Base-by-base conservation (phyloP, 139 green algal genomes). In the Tetradesmus obliquus region DNA sequence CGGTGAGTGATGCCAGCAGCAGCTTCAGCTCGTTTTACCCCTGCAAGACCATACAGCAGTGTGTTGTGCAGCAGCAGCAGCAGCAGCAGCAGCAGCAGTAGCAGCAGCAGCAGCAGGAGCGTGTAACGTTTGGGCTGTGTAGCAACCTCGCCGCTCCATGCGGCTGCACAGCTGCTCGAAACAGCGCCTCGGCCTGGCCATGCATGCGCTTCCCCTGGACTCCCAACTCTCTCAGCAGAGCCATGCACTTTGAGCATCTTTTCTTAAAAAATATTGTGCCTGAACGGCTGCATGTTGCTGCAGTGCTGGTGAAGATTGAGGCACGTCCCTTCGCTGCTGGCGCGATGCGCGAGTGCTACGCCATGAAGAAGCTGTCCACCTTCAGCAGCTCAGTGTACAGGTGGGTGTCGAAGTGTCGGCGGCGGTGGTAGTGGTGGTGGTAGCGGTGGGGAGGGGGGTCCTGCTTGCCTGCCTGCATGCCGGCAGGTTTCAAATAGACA, bases 321-420 rank as follows among this genome's bases (percentile, higher is more conserved):
- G 53, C 54, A 19, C 89, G 91, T 80, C 93, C 94, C 12, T 96
- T 96, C 92, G 94, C 93, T 69, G 91, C 91, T 45, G 94, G 94
- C 17, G 93, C 93, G 62, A 96, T 96, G 94, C 89, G 94, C 2
- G 93, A 96, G 93, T 96, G 94, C 92, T 95, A 86, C 55, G 93
- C 93, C 9, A 93, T 94, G 87, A 95, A 95, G 92, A 95, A 95
- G 91, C 92, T 94, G 45, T 91, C 58, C 89, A 95, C 92, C 76
- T 94, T 94, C 82, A 88, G 88, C 8, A 74, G 74, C 66, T 86
- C 81, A 81, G 71, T 86, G 7, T 72, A 60, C 57, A 55, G 66
- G 62, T 57, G 80, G 54, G 54, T 17, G 57, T 54, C 9, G 66
- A 22, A n/a, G 69, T 45, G 69, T 0, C 13, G 55, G 55, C 7